phyloP scores from a whole-genome alignment of 192 early-diverging fungal species.

The Entophlyctis helioformis region DNA sequence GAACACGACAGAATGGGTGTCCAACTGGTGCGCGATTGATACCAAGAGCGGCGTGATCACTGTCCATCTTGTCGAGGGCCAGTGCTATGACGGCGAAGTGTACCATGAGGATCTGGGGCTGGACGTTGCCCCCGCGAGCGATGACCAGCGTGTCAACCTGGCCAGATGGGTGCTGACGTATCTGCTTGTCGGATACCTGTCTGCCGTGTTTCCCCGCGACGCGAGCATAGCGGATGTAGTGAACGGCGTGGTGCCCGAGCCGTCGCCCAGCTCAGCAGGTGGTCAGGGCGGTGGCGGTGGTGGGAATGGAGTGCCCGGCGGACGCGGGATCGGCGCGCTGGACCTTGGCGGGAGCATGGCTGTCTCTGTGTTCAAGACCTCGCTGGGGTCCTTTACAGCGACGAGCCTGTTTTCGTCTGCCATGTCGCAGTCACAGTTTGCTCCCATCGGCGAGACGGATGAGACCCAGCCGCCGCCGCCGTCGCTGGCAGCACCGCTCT shows the following conservation, averaged over 20 bases:
- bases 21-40: slow-evolving; percentile 88
- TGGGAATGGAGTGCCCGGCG: not conserved
- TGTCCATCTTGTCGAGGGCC: slow-evolving; percentile 71
- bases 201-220: no score
- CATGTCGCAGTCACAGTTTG: no score
- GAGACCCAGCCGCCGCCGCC: no score
- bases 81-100: slow-evolving; percentile 79
- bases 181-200: no score
- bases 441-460: no score
- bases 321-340: not conserved
- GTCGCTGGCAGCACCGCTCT: no score
- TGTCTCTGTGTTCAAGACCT: no score
- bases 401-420: no score
- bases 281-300: not conserved
- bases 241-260: no score
- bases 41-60: slow-evolving; percentile 78
- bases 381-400: no score
- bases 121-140: slow-evolving; percentile 26
- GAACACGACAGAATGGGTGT: slow-evolving; percentile 66
- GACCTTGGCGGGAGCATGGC: not conserved
- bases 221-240: no score
- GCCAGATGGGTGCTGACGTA: slow-evolving; percentile 75
- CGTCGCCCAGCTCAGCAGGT: no score
- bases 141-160: slow-evolving; percentile 70
- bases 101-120: slow-evolving; percentile 71